Base-by-base conservation (phyloP, 2,329 filamentous ascomycete genomes). In the Stachybotrys chlorohalonatus region DNA sequence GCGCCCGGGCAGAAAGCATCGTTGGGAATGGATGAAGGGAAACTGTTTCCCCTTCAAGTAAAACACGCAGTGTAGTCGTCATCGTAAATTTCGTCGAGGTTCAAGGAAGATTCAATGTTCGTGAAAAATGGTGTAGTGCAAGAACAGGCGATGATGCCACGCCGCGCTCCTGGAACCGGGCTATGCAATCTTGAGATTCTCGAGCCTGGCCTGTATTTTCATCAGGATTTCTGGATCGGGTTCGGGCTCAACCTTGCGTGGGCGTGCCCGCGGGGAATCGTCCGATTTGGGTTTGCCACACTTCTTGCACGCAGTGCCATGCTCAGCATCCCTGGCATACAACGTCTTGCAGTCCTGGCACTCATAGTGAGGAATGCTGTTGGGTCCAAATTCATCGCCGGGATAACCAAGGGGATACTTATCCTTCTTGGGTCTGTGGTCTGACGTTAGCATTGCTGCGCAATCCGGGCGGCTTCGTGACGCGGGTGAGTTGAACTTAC, bases 341-440 rank as follows among this genome's bases (percentile, higher is more conserved):
- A 81, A 74, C 16, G 76, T 75, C 64, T 77, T 76, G 72, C 87
- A 91, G 53, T 77, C 72, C 60, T 84, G 79, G 68, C 87, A 90
- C 36, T 75, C 74, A 64, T 80, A 81, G 53, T 80, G 74, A 30
- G 78, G 76, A 42, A 76, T 70, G 56, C 78, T 76, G 56, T 70
- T 77, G 3, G 71, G 69, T 2, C 79, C 80, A 52, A 80, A 82
- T 42, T 73, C 78, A 61, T 89, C 86, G 47, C 85, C 84, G 5
- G 85, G 85, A 66, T 89, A 89, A 48, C 85, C 85, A 58, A 82
- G 79, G 0, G 85, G 85, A 66, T 86, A 89, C 64, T 86, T 87
- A 63, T 81, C 77, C 63, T 80, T 83, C 71, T 87, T 88, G 57
- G 84, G 75, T 51, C 83, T 86, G 62, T 30, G 16, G 50, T 59